Conservation (phyloP, 148 eudicot genomes). For the Cornus kousa region DNA sequence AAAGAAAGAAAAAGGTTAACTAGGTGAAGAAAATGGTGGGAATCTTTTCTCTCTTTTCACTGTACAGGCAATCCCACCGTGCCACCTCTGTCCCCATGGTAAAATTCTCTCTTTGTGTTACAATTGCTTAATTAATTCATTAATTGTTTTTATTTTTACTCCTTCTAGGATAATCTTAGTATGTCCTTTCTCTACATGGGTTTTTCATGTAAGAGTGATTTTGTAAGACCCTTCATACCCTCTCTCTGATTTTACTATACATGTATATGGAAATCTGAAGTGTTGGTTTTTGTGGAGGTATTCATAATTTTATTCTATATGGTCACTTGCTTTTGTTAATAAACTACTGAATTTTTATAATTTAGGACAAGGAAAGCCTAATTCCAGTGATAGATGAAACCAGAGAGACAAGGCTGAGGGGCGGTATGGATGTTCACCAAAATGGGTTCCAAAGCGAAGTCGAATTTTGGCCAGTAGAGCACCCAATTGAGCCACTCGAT, state of each 20-base stretch:
- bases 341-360: background rate
- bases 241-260: background rate
- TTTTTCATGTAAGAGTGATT: background rate
- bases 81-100: background rate
- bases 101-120: background rate
- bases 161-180: background rate
- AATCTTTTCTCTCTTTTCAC: slow-evolving; percentile 12
- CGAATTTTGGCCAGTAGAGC: slow-evolving; percentile 30
- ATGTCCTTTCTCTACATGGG: slow-evolving; percentile 1
- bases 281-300: background rate
- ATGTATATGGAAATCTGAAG: background rate
- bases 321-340: background rate
- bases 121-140: background rate
- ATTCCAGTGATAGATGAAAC: slow-evolving; percentile 11
- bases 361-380: slow-evolving; percentile 7
- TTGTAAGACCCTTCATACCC: slow-evolving; percentile 10
- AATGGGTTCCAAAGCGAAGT: slow-evolving; percentile 3
- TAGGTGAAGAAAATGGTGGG: slow-evolving; percentile 5
- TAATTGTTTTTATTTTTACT: no score
- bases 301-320: background rate
- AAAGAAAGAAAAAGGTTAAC: slow-evolving; percentile 8
- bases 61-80: slow-evolving; percentile 9
- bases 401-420: slow-evolving; percentile 1
- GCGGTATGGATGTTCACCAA: background rate
- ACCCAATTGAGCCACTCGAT: slow-evolving; percentile 28